Percentiles rank a stretch among this genome's conserved stretches.
These are phyloP conservation scores for Danielozyma ontarioensis DNA, from an alignment of 805 yeast genomes.

Conservation along the genomic window DNA sequence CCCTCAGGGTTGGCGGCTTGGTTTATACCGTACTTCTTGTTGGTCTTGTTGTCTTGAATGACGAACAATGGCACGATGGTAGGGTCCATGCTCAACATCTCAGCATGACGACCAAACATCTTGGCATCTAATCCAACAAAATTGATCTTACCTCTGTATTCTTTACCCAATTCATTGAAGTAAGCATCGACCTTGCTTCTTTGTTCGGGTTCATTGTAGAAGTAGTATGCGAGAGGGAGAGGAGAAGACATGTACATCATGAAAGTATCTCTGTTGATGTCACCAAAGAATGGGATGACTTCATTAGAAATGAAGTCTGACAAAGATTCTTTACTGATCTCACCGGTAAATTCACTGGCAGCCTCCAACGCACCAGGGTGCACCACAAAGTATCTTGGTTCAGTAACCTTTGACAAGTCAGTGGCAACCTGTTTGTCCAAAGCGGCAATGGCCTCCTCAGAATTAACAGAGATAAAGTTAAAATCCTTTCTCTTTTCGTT, in stretches of 20 bases:
- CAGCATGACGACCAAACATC: slow-evolving; percentile 81
- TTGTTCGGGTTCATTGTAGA: slow-evolving; percentile 68
- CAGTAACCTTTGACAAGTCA: slow-evolving; percentile 19
- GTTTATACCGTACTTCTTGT: slow-evolving; percentile 72
- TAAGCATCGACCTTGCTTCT: slow-evolving; percentile 48
- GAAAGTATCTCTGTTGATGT: slow-evolving; percentile 77
- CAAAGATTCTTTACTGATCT: slow-evolving; percentile 32
- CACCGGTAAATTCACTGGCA: slow-evolving; percentile 43
- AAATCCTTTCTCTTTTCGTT: slow-evolving; percentile 55
- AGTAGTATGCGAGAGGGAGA: slow-evolving; percentile 82
- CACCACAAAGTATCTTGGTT: slow-evolving; percentile 40
- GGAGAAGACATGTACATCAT: slow-evolving; percentile 64
- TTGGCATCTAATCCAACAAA: slow-evolving; percentile 86
- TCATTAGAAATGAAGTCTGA: slow-evolving; percentile 51
- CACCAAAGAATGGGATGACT: slow-evolving; percentile 81
- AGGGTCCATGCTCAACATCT: slow-evolving; percentile 75
- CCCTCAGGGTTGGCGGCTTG: slow-evolving; percentile 52
- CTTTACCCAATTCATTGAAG: slow-evolving; percentile 63
- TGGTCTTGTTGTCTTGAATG: slow-evolving; percentile 64
- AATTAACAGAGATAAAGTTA: slow-evolving; percentile 51
- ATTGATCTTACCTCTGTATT: slow-evolving; percentile 73
- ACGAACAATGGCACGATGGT: slow-evolving; percentile 82
- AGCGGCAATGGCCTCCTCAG: slow-evolving; percentile 31
- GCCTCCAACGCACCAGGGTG: slow-evolving; percentile 40
- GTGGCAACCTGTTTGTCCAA: slow-evolving; percentile 29